phyloP scores from a whole-genome alignment of 2,329 filamentous ascomycete species.

The Emergomyces pasteurianus region DNA sequence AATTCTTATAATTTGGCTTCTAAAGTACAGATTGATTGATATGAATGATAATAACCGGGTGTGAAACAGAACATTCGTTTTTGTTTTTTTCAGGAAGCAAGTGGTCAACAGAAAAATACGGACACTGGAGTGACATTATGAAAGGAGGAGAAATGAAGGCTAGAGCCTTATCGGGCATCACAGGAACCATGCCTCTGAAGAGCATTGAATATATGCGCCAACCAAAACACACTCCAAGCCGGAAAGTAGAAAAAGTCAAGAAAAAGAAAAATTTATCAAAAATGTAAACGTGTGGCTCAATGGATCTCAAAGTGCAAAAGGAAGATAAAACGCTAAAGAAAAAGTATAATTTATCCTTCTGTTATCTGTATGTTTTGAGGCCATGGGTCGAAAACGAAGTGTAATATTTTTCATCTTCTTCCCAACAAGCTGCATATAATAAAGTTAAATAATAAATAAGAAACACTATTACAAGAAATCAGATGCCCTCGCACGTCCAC shows the following conservation, averaged over 20 bases:
- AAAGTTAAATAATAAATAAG: neutral
- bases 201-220: neutral
- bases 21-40: neutral
- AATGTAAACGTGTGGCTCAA: neutral
- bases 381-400: neutral
- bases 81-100: no score
- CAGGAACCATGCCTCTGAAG: neutral
- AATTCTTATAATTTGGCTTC: neutral
- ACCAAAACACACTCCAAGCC: neutral
- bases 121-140: neutral
- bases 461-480: conserved; percentile 10
- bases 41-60: neutral
- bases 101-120: neutral
- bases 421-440: neutral
- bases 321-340: neutral
- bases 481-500: conserved; percentile 8
- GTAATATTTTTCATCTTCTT: neutral
- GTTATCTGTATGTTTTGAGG: neutral
- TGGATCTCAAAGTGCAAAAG: neutral
- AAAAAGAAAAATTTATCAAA: neutral
- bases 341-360: neutral
- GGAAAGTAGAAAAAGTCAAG: neutral
- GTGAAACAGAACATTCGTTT: neutral
- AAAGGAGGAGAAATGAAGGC: neutral
- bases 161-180: neutral